Evolutionary conservation across 805 yeast genomes (phyloP).

Genomic region (Torulaspora gathmanii): DNA sequence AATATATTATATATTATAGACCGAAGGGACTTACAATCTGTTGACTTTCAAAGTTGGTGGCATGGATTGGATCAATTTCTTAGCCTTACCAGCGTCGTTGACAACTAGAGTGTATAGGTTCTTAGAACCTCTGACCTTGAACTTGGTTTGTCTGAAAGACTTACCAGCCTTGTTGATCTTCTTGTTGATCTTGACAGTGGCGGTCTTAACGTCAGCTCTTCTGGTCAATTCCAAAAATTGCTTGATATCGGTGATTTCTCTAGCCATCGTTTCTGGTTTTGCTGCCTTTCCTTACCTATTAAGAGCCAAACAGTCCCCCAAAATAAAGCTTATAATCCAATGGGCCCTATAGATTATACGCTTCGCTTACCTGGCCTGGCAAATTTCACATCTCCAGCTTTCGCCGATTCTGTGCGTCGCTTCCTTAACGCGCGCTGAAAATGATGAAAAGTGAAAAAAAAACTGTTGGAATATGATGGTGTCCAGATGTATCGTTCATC

Average conservation of each 20-base stretch:
- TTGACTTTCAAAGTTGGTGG: constrained; percentile 86
- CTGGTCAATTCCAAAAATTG: constrained; percentile 94
- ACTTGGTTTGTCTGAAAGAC: constrained; percentile 89
- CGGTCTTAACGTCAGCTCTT: constrained; percentile 91
- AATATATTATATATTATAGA: constrained; percentile 15
- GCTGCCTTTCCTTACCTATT: not conserved
- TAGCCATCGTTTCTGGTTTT: constrained; percentile 32
- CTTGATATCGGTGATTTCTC: constrained; percentile 93
- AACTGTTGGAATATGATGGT: not conserved
- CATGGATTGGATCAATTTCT: constrained; percentile 94
- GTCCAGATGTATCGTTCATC: not conserved
- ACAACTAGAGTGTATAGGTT: constrained; percentile 93
- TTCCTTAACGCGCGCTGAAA: not conserved
- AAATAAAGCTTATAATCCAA: not conserved
- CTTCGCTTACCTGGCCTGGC: not conserved
- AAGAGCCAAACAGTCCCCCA: not conserved
- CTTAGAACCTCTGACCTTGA: constrained; percentile 97
- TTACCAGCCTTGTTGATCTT: constrained; percentile 77
- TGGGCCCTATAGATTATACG: not conserved
- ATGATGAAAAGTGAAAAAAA: not conserved
- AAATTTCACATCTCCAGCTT: not conserved
- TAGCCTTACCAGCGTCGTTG: constrained; percentile 93
- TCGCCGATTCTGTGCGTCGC: not conserved
- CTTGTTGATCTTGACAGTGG: constrained; percentile 90
- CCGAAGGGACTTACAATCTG: constrained; percentile 36